phyloP scores from a whole-genome alignment of 805 yeast species.

The Saccharomycodes ludwigii region DNA sequence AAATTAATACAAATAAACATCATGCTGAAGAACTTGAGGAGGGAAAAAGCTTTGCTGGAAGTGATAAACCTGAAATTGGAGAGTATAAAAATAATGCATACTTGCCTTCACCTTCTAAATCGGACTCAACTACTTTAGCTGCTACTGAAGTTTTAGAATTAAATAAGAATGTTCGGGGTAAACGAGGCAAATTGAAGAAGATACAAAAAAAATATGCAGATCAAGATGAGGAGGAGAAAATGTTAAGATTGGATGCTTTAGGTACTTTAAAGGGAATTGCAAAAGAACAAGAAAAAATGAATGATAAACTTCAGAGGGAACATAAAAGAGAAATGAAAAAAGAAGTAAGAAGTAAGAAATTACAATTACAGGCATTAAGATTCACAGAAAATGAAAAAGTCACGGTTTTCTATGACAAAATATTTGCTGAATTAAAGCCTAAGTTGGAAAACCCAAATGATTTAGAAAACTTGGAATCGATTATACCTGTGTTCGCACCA shows the following conservation, averaged over 20 bases:
- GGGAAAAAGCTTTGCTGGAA: slow-evolving; percentile 4
- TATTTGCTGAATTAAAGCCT: slow-evolving; percentile 26
- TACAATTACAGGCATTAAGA: slow-evolving; percentile 24
- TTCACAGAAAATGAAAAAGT: slow-evolving; percentile 27
- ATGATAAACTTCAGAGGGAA: slow-evolving; percentile 24
- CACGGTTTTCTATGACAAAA: slow-evolving; percentile 32
- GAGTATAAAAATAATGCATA: slow-evolving; percentile 1
- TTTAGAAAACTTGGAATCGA: slow-evolving; percentile 3
- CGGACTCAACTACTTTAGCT: slow-evolving; percentile 8
- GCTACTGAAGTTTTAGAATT: slow-evolving; percentile 16
- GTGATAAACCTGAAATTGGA: neutral
- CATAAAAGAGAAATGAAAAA: slow-evolving; percentile 23
- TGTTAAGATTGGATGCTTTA: slow-evolving; percentile 60
- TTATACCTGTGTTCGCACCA: slow-evolving; percentile 86
- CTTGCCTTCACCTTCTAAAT: too few species aligned
- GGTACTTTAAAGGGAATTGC: slow-evolving; percentile 64
- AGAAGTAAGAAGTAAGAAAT: slow-evolving; percentile 26
- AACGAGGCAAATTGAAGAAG: slow-evolving; percentile 72
- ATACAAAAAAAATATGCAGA: slow-evolving; percentile 74
- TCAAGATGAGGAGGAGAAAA: slow-evolving; percentile 84
- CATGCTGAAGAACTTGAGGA: slow-evolving; percentile 6
- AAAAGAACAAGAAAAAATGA: slow-evolving; percentile 24
- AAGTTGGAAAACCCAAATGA: slow-evolving; percentile 32
- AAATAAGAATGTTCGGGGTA: slow-evolving; percentile 57
- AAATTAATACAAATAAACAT: slow-evolving; percentile 2